Conservation (phyloP, 129 eudicot genomes). For the Flaveria linearis region DNA sequence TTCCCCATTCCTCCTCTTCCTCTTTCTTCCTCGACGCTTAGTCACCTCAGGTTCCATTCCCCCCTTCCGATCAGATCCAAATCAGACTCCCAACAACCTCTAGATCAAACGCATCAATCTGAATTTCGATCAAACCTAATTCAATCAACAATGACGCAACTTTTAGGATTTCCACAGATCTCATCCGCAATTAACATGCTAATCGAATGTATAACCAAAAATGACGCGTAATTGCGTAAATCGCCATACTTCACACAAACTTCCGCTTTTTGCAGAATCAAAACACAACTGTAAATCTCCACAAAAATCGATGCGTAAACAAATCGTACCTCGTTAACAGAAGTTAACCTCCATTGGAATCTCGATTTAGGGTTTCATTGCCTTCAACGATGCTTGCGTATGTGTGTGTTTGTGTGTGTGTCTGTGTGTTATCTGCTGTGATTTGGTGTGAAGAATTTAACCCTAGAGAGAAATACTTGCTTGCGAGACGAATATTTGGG, state of each 20-base stretch:
- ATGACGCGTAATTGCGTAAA: conserved; percentile 6
- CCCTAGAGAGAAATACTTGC: conserved; percentile 35
- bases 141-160: conserved; percentile 26
- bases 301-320: conserved; percentile 8
- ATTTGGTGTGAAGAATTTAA: conserved; percentile 27
- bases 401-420: background rate
- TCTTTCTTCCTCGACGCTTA: conserved; percentile 65
- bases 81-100: conserved; percentile 27
- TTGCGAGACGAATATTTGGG: conserved; percentile 38
- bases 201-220: conserved; percentile 22
- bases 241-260: background rate
- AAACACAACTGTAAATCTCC: conserved; percentile 14
- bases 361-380: conserved; percentile 32
- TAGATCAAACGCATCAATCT: background rate
- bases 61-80: conserved; percentile 34
- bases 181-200: conserved; percentile 1
- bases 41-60: conserved; percentile 66
- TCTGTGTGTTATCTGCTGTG: conserved; percentile 18
- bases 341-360: conserved; percentile 21
- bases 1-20: conserved; percentile 48
- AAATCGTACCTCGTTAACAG: conserved; percentile 25
- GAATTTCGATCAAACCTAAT: conserved; percentile 34
- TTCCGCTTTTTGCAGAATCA: conserved; percentile 10
- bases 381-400: conserved; percentile 15
- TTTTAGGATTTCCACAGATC: conserved; percentile 38